Conservation (phyloP, 2,329 filamentous ascomycete species). For the Raffaelea deltoideospora region DNA sequence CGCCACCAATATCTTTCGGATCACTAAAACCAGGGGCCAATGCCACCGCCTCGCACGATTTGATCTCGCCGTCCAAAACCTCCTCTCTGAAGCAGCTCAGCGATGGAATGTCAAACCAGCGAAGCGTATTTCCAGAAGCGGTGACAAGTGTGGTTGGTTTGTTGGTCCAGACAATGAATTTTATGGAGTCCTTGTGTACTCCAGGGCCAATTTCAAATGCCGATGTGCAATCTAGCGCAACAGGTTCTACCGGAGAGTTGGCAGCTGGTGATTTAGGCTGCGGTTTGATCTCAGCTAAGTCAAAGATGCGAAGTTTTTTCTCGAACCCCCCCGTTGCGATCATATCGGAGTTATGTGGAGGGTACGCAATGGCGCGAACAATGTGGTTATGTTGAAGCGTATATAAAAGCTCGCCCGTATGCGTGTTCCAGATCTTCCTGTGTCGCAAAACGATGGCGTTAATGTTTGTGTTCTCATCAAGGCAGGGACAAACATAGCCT, state of each 20-base stretch:
- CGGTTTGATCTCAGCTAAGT: slow-evolving; percentile 49
- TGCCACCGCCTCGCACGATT: slow-evolving; percentile 77
- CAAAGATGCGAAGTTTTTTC: slow-evolving; percentile 91
- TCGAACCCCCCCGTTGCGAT: slow-evolving; percentile 90
- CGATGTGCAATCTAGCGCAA: slow-evolving; percentile 40
- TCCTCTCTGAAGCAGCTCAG: slow-evolving; percentile 62
- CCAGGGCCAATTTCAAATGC: slow-evolving; percentile 80
- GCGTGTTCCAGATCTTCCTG: slow-evolving; percentile 96
- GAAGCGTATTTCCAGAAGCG: slow-evolving; percentile 77
- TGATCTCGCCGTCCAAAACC: slow-evolving; percentile 69
- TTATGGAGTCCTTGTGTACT: slow-evolving; percentile 76
- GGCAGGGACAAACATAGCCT: neutral
- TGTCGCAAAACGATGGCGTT: no score
- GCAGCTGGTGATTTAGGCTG: slow-evolving; percentile 18
- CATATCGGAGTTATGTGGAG: slow-evolving; percentile 64
- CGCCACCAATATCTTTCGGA: slow-evolving; percentile 47
- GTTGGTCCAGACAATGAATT: slow-evolving; percentile 87
- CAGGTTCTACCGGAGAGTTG: slow-evolving; percentile 17
- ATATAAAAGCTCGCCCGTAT: slow-evolving; percentile 76
- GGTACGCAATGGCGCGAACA: slow-evolving; percentile 84
- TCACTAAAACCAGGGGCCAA: slow-evolving; percentile 44
- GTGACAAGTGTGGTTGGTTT: slow-evolving; percentile 83
- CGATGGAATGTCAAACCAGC: slow-evolving; percentile 84
- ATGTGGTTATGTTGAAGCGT: slow-evolving; percentile 90
- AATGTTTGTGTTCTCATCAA: neutral